Evolutionary conservation across 345 rosid species (phyloP).

Genomic region (Pistacia vera): DNA sequence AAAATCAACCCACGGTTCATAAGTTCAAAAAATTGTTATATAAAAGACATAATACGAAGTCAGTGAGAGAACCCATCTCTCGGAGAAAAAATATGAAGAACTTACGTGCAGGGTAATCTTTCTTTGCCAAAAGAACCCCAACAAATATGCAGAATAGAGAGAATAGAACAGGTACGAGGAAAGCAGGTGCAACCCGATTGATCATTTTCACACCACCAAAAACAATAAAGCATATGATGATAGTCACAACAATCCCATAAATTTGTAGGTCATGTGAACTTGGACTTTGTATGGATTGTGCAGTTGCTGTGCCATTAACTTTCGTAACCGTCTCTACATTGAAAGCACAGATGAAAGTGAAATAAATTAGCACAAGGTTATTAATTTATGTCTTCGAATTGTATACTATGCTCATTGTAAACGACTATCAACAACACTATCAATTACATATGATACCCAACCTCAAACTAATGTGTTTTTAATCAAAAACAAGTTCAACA

Average conservation of each 20-base stretch:
- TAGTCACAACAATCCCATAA: constrained; percentile 91
- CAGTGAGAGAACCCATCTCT: neutral
- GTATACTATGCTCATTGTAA: neutral
- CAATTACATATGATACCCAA: neutral
- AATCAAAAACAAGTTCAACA: too few species aligned
- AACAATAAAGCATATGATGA: constrained; percentile 89
- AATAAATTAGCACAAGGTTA: constrained; percentile 16
- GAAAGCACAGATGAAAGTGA: constrained; percentile 22
- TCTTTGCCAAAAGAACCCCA: constrained; percentile 68
- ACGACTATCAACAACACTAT: neutral
- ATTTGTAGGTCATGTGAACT: constrained; percentile 93
- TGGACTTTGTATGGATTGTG: constrained; percentile 63
- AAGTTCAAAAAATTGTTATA: neutral
- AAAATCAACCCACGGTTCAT: neutral
- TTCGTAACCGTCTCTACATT: constrained; percentile 71
- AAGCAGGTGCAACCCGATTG: constrained; percentile 99
- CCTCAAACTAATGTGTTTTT: neutral
- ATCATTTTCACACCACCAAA: constrained; percentile 99
- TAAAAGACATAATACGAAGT: neutral
- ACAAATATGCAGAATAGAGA: constrained; percentile 90
- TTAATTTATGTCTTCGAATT: neutral
- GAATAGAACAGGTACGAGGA: constrained; percentile 87
- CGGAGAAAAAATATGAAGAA: neutral
- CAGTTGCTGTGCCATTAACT: constrained; percentile 68
- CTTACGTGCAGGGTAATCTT: constrained; percentile 79